Evolutionary conservation across 148 eudicot species (phyloP).

Genomic region (Drosera capensis): DNA sequence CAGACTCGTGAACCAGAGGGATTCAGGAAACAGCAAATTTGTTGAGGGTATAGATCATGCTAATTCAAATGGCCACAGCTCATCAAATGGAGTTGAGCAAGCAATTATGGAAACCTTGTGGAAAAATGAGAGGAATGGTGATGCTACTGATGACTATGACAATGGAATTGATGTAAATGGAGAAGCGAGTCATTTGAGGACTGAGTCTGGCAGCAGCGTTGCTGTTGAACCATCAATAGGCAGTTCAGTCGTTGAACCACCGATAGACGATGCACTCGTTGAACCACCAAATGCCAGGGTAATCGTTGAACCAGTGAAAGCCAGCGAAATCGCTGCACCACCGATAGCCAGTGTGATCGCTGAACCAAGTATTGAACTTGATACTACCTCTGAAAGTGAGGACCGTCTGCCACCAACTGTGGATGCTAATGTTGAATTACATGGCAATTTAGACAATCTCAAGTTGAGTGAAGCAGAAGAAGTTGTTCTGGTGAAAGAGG

Average conservation of each 20-base stretch:
- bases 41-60: slow-evolving; percentile 9
- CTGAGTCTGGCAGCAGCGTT: not conserved
- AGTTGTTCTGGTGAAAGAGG: slow-evolving; percentile 22
- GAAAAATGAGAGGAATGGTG: not conserved
- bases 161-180: not conserved
- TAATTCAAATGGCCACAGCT: not conserved
- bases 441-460: not conserved
- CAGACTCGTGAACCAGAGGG: slow-evolving; percentile 12
- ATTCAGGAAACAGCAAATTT: slow-evolving; percentile 1
- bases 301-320: no score
- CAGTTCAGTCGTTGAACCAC: no score
- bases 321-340: no score
- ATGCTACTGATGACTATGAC: no score
- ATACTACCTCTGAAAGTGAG: no score
- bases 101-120: slow-evolving; percentile 2
- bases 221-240: not conserved
- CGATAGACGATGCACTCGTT: no score
- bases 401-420: slow-evolving; percentile 9
- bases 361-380: no score
- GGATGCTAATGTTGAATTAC: slow-evolving; percentile 6
- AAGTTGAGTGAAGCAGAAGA: slow-evolving; percentile 13
- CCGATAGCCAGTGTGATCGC: no score
- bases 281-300: no score
- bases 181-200: not conserved
- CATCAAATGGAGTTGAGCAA: slow-evolving; percentile 1